These are phyloP conservation scores for Fraxinus latifolia DNA, from an alignment of 305 asterid genomes.

Conservation along the genomic window DNA sequence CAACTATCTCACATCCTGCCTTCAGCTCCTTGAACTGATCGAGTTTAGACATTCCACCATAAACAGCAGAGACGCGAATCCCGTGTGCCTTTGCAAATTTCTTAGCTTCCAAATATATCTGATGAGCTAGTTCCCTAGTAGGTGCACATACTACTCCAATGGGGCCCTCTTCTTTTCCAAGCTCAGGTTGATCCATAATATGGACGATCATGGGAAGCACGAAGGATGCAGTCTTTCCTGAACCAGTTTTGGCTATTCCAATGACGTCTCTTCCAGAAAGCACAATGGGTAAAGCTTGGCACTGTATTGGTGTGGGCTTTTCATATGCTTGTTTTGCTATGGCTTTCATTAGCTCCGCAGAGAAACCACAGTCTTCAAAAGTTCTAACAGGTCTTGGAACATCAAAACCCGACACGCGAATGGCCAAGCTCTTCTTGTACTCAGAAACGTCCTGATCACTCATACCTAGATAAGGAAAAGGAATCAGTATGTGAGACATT, in stretches of 20 bases:
- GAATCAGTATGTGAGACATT: background rate
- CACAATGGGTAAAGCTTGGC: constrained; percentile 90
- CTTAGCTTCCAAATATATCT: constrained; percentile 88
- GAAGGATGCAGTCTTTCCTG: constrained; percentile 96
- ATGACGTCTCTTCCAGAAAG: constrained; percentile 94
- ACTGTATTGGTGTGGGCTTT: constrained; percentile 91
- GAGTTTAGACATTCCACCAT: constrained; percentile 97
- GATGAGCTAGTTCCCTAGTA: constrained; percentile 95
- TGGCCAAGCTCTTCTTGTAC: constrained; percentile 68
- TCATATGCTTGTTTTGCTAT: constrained; percentile 88
- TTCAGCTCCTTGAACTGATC: constrained; percentile 95
- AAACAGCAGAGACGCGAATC: constrained; percentile 89
- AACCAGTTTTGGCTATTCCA: constrained; percentile 96
- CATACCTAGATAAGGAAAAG: constrained; percentile 55
- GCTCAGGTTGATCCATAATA: constrained; percentile 95
- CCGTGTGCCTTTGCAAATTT: constrained; percentile 79
- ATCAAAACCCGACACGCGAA: constrained; percentile 92
- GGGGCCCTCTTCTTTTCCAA: constrained; percentile 88
- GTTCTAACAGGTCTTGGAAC: constrained; percentile 84
- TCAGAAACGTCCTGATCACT: constrained; percentile 74
- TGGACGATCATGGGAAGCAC: constrained; percentile 93
- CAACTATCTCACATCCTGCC: constrained; percentile 95
- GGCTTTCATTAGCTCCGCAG: constrained; percentile 78
- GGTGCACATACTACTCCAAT: constrained; percentile 98
- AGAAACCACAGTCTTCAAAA: constrained; percentile 84